Percentiles rank a stretch among this genome's conserved stretches.
Evolutionary conservation across 768 basidiomycete species (phyloP).

Genomic region (Termitomyces titanicus): DNA sequence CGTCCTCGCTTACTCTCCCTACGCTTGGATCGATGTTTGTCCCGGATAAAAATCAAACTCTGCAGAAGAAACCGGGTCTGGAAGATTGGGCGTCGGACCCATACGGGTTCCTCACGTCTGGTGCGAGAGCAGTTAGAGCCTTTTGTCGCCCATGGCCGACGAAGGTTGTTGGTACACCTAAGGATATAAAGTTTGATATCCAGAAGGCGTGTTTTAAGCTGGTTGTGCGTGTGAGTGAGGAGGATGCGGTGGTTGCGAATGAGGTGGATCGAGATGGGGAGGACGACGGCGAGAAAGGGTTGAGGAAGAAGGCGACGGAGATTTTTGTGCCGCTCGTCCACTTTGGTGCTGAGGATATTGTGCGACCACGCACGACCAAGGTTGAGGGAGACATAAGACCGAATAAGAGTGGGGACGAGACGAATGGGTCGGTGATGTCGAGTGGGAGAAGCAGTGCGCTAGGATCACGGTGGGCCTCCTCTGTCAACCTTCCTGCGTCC

Average conservation of each 20-base stretch:
- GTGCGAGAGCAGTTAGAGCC: slow-evolving; percentile 79
- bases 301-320: slow-evolving; percentile 72
- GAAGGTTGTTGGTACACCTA: slow-evolving; percentile 66
- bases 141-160: slow-evolving; percentile 83
- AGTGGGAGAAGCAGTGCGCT: slow-evolving; percentile 12
- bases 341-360: slow-evolving; percentile 48
- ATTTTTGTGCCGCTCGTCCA: slow-evolving; percentile 90
- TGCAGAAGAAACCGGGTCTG: slow-evolving; percentile 13
- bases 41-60: not conserved
- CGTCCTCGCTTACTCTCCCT: slow-evolving; percentile 25
- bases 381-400: not conserved
- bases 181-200: slow-evolving; percentile 74
- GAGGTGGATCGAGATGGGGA: slow-evolving; percentile 24
- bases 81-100: slow-evolving; percentile 42
- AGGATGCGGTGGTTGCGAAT: slow-evolving; percentile 40
- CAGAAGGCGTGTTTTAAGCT: slow-evolving; percentile 66
- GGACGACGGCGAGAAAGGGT: slow-evolving; percentile 12
- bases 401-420: slow-evolving; percentile 14
- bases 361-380: not conserved
- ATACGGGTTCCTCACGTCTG: slow-evolving; percentile 77
- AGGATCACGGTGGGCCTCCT: slow-evolving; percentile 14
- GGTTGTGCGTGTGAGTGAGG: slow-evolving; percentile 55
- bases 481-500: slow-evolving; percentile 9
- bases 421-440: slow-evolving; percentile 8
- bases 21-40: slow-evolving; percentile 8